Evolutionary conservation across 1,139 yeast species (phyloP), one percentile per base, ranked within the genome.

Genomic region (Pichia norvegensis): DNA sequence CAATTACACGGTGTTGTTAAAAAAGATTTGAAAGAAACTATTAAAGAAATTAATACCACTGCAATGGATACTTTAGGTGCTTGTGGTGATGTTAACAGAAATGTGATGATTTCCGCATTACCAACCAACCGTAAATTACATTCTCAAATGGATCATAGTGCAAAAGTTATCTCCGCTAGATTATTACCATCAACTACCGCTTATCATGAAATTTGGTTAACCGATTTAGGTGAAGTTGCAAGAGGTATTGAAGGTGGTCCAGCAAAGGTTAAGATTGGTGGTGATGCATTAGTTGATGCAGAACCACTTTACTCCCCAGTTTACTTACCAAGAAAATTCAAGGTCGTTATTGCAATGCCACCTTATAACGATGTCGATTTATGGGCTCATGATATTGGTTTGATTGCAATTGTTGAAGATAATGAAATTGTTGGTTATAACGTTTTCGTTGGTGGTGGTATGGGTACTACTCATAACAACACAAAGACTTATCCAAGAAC

Each of bases 401-500:
- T 92, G 57, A 79, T 92, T 64, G 88, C 97, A 31, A 88, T 92
- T 62, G 81, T 87, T 41, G 86, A 83, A 58, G 75, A 78, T 55
- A 71, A 79, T 52, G 60, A 65, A 45, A 62, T 59, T 55, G 79
- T 73, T 49, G 98, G 97, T 45, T 92, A 79, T 73, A 90, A 92
- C 60, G 79, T 92, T 44, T 75, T 85, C 52, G 95, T 83, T 52
- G 98, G 97, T 65, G 98, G 97, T 70, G 98, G 97, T 74, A 90
- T 92, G 97, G 98, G 97, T 59, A 78, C 95, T 36, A 92, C 97
- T 31, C 98, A 92, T 67, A 90, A 90, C 73, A 92, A 92, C 71
- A 84, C 84, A 63, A 92, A 90, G 74, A 92, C 98, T 0, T 92
- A 92, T 61, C 98, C 98, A 57, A 79, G 97, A 70, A 78, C 95